Conservation (phyloP, 2,329 filamentous ascomycete genomes). For the Curvularia verruculosa region DNA sequence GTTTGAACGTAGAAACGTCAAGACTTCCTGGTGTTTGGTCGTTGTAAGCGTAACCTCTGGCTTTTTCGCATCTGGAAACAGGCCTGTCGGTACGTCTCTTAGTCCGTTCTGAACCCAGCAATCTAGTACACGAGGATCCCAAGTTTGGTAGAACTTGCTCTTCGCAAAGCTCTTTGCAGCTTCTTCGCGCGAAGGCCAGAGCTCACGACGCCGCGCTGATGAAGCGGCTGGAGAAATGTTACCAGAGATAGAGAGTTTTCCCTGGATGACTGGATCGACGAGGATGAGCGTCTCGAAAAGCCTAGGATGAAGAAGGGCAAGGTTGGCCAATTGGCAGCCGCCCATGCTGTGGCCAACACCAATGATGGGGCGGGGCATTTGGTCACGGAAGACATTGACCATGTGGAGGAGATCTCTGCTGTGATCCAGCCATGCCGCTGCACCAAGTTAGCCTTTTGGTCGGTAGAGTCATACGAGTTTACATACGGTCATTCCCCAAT, state of each 20-base stretch:
- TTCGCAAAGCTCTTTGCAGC: constrained; percentile 71
- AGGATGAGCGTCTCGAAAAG: constrained; percentile 77
- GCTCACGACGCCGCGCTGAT: constrained; percentile 75
- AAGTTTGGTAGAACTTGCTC: constrained; percentile 77
- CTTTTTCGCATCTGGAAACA: constrained; percentile 57
- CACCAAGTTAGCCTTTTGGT: constrained; percentile 1
- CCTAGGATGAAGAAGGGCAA: constrained; percentile 79
- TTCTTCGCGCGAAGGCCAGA: constrained; percentile 77
- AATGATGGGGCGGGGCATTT: constrained; percentile 81
- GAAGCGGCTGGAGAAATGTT: constrained; percentile 58
- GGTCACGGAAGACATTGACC: constrained; percentile 78
- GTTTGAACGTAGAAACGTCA: constrained; percentile 73
- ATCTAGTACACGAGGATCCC: constrained; percentile 82
- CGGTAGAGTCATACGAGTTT: not conserved
- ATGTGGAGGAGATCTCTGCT: constrained; percentile 83
- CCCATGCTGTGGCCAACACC: constrained; percentile 92
- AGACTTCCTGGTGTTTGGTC: constrained; percentile 86
- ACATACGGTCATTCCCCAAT: constrained; percentile 83
- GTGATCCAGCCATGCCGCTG: constrained; percentile 86
- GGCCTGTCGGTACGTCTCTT: constrained; percentile 70
- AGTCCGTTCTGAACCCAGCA: constrained; percentile 75
- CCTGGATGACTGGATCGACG: constrained; percentile 81
- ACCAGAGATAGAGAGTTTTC: constrained; percentile 51
- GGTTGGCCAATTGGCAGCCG: constrained; percentile 72
- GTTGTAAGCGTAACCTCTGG: constrained; percentile 74